Conservation (phyloP, 306 rosid genomes). For the Pyrus communis region DNA sequence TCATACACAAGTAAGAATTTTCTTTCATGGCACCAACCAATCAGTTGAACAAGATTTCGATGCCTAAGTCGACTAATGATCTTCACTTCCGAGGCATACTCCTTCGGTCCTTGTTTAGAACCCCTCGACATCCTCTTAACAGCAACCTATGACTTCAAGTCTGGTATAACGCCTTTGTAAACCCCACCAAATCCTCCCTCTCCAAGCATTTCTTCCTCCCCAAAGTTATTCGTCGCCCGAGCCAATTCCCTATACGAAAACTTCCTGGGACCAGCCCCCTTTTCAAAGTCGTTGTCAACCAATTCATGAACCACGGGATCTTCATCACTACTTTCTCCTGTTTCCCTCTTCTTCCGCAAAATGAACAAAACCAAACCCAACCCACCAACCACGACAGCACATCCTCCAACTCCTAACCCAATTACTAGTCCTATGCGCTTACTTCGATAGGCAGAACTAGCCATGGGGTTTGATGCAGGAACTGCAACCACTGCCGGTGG, state of each 20-base stretch:
- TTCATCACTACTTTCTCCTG: not conserved
- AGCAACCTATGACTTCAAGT: conserved; percentile 24
- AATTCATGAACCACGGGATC: not conserved
- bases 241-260: not conserved
- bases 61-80: conserved; percentile 32
- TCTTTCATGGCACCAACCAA: conserved; percentile 37
- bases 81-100: conserved; percentile 30
- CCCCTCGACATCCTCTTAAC: conserved; percentile 27
- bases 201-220: conserved; percentile 28
- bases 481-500: no score
- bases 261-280: not conserved
- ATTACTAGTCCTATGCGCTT: not conserved
- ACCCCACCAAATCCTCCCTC: conserved; percentile 4
- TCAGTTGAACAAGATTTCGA: conserved; percentile 25
- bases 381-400: not conserved
- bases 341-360: conserved; percentile 12
- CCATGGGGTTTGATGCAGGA: no score
- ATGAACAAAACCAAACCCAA: not conserved
- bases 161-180: conserved; percentile 25
- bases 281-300: not conserved
- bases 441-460: not conserved
- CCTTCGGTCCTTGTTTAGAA: conserved; percentile 25
- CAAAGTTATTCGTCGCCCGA: conserved; percentile 30
- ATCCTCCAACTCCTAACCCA: not conserved
- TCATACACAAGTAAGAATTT: conserved; percentile 13